Conservation (phyloP, 192 early-diverging fungal genomes). For the Coemansia sp. region DNA sequence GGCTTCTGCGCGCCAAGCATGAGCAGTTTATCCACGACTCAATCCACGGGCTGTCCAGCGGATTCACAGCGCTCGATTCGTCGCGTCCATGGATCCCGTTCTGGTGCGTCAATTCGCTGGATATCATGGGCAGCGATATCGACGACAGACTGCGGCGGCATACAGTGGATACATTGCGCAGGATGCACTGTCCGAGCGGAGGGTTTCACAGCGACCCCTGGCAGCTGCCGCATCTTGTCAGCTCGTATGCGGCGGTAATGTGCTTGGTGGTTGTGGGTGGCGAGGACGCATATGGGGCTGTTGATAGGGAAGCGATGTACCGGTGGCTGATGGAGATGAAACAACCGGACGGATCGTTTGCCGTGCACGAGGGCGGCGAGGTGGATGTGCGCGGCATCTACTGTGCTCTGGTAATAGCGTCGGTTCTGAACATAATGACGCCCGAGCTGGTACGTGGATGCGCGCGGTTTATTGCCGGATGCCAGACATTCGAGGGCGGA, state of each 20-base stretch:
- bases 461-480: slow-evolving; percentile 69
- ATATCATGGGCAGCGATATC: slow-evolving; percentile 66
- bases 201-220: slow-evolving; percentile 83
- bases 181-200: slow-evolving; percentile 69
- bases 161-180: slow-evolving; percentile 56
- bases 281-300: slow-evolving; percentile 62
- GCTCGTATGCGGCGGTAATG: slow-evolving; percentile 88
- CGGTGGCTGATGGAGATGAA: slow-evolving; percentile 82
- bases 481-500: slow-evolving; percentile 95
- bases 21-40: slow-evolving; percentile 57
- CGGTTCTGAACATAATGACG: slow-evolving; percentile 81
- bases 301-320: slow-evolving; percentile 59
- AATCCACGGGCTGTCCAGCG: slow-evolving; percentile 55
- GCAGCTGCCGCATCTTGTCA: slow-evolving; percentile 85
- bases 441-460: slow-evolving; percentile 67
- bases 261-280: slow-evolving; percentile 73
- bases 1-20: slow-evolving; percentile 60
- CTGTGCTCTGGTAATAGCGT: slow-evolving; percentile 78
- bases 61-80: slow-evolving; percentile 74
- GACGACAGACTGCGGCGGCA: slow-evolving; percentile 50
- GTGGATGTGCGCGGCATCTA: slow-evolving; percentile 88
- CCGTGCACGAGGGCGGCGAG: slow-evolving; percentile 90
- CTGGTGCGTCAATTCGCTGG: slow-evolving; percentile 86
- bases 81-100: slow-evolving; percentile 89
- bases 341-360: slow-evolving; percentile 83